These are phyloP conservation scores for Carpinus fangiana DNA, from an alignment of 306 rosid species.

Conservation along the genomic window DNA sequence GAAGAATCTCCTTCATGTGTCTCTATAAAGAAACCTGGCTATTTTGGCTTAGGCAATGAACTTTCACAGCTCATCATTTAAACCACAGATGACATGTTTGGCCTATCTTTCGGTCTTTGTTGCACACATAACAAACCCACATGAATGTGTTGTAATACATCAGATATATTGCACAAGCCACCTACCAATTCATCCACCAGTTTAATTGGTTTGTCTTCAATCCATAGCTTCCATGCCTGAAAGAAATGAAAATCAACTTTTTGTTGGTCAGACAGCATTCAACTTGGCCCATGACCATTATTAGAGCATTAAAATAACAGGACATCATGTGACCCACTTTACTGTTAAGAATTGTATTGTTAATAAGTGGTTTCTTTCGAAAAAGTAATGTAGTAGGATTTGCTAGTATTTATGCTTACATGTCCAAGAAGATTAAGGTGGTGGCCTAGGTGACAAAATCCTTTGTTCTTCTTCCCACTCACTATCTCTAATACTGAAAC, in stretches of 20 bases:
- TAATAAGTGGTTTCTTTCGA: background rate
- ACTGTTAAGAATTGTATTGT: background rate
- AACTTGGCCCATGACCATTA: background rate
- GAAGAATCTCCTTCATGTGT: slow-evolving; percentile 17
- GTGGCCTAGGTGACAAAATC: slow-evolving; percentile 30
- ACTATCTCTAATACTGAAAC: slow-evolving; percentile 48
- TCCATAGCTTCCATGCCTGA: slow-evolving; percentile 34
- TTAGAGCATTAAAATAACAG: background rate
- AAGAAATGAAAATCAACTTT: background rate
- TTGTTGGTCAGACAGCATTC: background rate
- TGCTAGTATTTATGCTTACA: slow-evolving; percentile 22
- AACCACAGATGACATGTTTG: slow-evolving; percentile 51
- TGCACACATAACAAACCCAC: slow-evolving; percentile 52
- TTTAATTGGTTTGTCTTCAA: slow-evolving; percentile 8
- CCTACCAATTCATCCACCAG: slow-evolving; percentile 26
- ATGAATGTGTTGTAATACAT: slow-evolving; percentile 45
- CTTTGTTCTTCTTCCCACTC: slow-evolving; percentile 53
- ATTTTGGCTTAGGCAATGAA: slow-evolving; percentile 45
- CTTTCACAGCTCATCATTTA: slow-evolving; percentile 44
- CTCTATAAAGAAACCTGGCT: slow-evolving; percentile 41
- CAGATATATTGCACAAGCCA: background rate
- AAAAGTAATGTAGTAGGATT: background rate
- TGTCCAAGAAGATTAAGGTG: slow-evolving; percentile 50
- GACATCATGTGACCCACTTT: background rate
- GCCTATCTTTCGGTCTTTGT: slow-evolving; percentile 42